Evolutionary conservation across 257 asterid species (phyloP), one percentile per base, ranked within the genome.

Genomic region (Nicotiana benthamiana): DNA sequence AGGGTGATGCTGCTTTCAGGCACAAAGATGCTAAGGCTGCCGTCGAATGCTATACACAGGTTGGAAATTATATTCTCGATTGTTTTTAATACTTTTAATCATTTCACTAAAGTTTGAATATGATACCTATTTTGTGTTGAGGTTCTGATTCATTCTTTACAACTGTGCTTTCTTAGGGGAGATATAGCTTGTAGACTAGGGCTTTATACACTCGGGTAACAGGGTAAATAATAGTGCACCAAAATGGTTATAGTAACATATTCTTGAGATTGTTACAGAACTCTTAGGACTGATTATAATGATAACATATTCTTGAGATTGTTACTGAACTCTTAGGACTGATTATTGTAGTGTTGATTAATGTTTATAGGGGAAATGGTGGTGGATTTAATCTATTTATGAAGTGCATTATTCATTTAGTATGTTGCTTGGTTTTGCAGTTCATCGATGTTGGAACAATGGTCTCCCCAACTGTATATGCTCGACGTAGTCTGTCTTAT

Each of bases 401-500:
- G 18, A 70, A 59, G 2, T 81, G 46, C 62, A 16, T 56, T 24
- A 60, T 24, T 48, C 48, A 36, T 27, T 79, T 67, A 43, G 76
- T 81, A 24, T 70, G 32, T 18, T 22, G 76, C 68, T 53, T 53
- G 81, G 2, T 22, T 11, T 52, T 78, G 80, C 87, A 87, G 90
- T 87, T 87, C 74, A 82, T 85, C 53, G 87, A 87, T 51, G 87
- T 87, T 4, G 89, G 89, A 32, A 85, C 89, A 36, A 85, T 83
- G 89, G 87, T 85, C 12, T 87, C 90, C 8, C 89, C 90, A 46
- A 87, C 90, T 46, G 89, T 87, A 9, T 87, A 67, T 82, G 89
- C 89, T 77, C 89, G 90, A 18, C 90, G 89, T 36, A 85, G 89
- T 75, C 83, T 95, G 52, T 89, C 93, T 30, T 92, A 90, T 80